phyloP scores from a whole-genome alignment of 116 monocot genomes.

The Iris pallida region DNA sequence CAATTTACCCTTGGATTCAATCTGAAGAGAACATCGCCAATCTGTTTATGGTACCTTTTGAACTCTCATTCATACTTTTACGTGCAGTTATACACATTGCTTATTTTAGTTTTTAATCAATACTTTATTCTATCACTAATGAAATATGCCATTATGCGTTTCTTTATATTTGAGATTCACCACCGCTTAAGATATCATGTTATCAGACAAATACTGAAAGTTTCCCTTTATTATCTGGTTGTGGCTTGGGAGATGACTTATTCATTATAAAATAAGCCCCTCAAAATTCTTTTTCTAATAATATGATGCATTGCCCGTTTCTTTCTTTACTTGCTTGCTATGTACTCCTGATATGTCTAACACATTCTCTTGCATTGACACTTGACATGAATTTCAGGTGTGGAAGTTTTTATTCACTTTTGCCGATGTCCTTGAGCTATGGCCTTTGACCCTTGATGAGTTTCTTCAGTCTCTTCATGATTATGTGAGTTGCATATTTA shows the following conservation, averaged over 20 bases:
- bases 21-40: constrained; percentile 77
- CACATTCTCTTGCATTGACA: neutral
- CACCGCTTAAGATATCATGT: no score
- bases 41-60: constrained; percentile 65
- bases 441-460: constrained; percentile 88
- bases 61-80: no score
- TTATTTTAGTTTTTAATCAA: no score
- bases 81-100: no score
- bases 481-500: constrained; percentile 50
- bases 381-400: constrained; percentile 46
- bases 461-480: constrained; percentile 91
- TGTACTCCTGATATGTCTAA: neutral
- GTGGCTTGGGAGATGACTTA: no score
- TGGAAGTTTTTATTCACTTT: constrained; percentile 90
- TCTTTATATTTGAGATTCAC: no score
- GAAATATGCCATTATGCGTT: no score
- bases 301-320: neutral
- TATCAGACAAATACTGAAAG: no score
- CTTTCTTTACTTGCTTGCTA: neutral
- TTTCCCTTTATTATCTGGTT: no score
- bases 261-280: no score
- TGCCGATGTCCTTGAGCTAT: constrained; percentile 72
- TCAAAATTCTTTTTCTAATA: neutral
- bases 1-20: constrained; percentile 56
- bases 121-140: no score